phyloP scores from a whole-genome alignment of 1,139 yeast species.

The Geotrichum europaeum region DNA sequence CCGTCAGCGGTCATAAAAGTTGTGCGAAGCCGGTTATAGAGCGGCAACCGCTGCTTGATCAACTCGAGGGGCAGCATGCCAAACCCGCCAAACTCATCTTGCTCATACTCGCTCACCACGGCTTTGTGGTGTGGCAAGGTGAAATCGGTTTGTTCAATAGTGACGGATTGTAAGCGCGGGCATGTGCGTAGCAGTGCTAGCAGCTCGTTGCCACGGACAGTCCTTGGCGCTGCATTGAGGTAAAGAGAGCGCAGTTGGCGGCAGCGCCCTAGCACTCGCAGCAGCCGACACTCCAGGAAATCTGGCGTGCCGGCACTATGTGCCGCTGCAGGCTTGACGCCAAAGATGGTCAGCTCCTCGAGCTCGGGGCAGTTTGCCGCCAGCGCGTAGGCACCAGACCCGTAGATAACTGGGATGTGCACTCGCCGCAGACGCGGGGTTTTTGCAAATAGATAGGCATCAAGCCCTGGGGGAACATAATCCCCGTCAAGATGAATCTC shows the following conservation, averaged over 20 bases:
- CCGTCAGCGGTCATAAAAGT: conserved; percentile 1
- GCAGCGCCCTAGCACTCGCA: conserved; percentile 3
- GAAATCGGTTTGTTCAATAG: conserved; percentile 3
- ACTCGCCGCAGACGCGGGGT: conserved; percentile 2
- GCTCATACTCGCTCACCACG: conserved; percentile 2
- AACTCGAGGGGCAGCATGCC: conserved; percentile 8
- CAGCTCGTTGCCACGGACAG: conserved; percentile 1
- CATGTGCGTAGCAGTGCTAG: background rate
- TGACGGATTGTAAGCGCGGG: background rate
- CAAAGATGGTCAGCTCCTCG: conserved; percentile 5
- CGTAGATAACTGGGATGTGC: conserved; percentile 3
- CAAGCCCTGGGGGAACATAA: conserved; percentile 6
- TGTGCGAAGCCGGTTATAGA: conserved; percentile 1
- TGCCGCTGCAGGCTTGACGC: background rate
- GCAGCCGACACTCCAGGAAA: conserved; percentile 1
- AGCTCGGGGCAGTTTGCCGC: conserved; percentile 4
- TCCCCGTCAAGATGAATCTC: conserved; percentile 2
- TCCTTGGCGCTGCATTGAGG: background rate
- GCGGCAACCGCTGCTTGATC: conserved; percentile 3
- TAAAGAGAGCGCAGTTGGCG: background rate
- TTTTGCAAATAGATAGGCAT: background rate
- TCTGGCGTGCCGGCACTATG: conserved; percentile 3
- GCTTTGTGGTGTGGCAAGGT: conserved; percentile 1
- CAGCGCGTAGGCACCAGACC: conserved; percentile 5
- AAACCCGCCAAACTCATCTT: conserved; percentile 9